Conservation (phyloP, 2,329 filamentous ascomycete genomes). For the Botryosphaeria agaves region DNA sequence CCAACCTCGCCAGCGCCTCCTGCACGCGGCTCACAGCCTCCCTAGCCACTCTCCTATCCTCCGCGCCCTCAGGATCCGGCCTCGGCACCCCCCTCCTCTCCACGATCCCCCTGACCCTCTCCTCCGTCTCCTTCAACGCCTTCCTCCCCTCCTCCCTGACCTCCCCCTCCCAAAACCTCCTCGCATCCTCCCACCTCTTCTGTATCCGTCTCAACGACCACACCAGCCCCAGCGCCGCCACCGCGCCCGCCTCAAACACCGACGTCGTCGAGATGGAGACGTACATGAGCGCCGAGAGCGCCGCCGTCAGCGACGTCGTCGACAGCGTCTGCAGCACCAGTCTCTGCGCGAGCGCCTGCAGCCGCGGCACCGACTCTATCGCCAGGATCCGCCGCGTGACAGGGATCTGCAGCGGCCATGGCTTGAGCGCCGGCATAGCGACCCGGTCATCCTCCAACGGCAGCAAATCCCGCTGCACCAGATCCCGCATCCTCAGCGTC, state of each 20-base stretch:
- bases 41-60: constrained; percentile 23
- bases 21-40: constrained; percentile 28
- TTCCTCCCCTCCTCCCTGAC: constrained; percentile 39
- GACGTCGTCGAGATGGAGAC: constrained; percentile 32
- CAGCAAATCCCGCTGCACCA: constrained; percentile 1
- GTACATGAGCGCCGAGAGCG: constrained; percentile 37
- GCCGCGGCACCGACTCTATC: constrained; percentile 20
- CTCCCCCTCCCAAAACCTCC: constrained; percentile 32
- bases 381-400: constrained; percentile 40
- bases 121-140: constrained; percentile 37
- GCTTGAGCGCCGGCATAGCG: constrained; percentile 10
- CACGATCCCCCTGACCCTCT: constrained; percentile 28
- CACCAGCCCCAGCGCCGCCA: constrained; percentile 40
- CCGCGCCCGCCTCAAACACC: constrained; percentile 39
- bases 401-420: constrained; percentile 62
- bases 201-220: constrained; percentile 41
- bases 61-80: constrained; percentile 16
- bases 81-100: constrained; percentile 22
- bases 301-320: constrained; percentile 42
- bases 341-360: constrained; percentile 27
- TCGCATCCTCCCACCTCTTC: constrained; percentile 37
- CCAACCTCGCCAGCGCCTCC: constrained; percentile 24
- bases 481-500: constrained; percentile 2
- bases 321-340: constrained; percentile 55
- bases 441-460: constrained; percentile 3